A percentile compares a stretch with the other conserved stretches of the same genome.
phyloP scores from a whole-genome alignment of 805 yeast genomes.

The Ogataea thermomethanolica region DNA sequence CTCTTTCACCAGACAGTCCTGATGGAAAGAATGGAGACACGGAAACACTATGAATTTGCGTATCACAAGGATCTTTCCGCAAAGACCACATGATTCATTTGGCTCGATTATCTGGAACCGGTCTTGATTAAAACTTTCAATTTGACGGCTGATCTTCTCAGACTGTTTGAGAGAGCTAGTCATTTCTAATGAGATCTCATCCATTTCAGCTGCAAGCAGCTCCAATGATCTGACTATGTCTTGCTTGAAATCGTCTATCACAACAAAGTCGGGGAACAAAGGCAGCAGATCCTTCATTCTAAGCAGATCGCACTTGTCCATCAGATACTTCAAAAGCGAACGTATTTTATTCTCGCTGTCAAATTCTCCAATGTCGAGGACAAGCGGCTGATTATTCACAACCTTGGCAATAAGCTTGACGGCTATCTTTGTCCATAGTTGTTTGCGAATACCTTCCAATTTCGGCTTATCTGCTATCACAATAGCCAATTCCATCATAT shows the following conservation, averaged over 20 bases:
- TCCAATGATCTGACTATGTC: constrained; percentile 81
- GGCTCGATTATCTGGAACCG: constrained; percentile 71
- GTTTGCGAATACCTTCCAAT: constrained; percentile 50
- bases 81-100: constrained; percentile 75
- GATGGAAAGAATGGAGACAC: constrained; percentile 86
- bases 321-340: constrained; percentile 34
- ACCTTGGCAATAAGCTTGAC: constrained; percentile 41
- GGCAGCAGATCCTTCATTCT: constrained; percentile 81
- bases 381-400: constrained; percentile 27
- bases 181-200: constrained; percentile 69
- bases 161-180: constrained; percentile 61
- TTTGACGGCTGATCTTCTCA: constrained; percentile 56
- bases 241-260: constrained; percentile 78
- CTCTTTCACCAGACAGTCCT: constrained; percentile 72
- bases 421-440: constrained; percentile 70
- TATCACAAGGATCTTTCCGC: constrained; percentile 65
- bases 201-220: constrained; percentile 62
- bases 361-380: constrained; percentile 26
- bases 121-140: constrained; percentile 45
- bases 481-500: constrained; percentile 55
- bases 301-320: constrained; percentile 46
- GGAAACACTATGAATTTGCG: constrained; percentile 81
- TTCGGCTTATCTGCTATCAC: constrained; percentile 52
- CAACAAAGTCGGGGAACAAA: constrained; percentile 76
- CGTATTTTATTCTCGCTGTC: constrained; percentile 28